A percentile compares a stretch with the other conserved stretches of the same genome.
phyloP scores from a whole-genome alignment of 2,329 filamentous ascomycete genomes.

The Acrocalymma vagum region DNA sequence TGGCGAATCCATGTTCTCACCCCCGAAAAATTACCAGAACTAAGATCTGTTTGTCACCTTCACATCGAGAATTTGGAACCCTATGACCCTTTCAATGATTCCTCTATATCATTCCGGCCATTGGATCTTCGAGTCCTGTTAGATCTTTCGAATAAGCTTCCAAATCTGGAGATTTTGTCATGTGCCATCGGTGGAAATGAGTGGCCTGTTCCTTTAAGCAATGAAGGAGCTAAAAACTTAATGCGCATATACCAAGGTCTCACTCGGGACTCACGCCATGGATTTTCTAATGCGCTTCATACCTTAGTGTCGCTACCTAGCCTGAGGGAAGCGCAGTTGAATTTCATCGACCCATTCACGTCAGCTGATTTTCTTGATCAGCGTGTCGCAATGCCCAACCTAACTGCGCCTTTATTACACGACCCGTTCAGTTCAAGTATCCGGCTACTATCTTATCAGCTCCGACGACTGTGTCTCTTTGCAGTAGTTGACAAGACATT shows the following conservation, averaged over 20 bases:
- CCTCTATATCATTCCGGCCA: no score
- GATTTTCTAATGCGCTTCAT: background rate
- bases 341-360: background rate
- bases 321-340: no score
- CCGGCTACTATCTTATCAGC: conserved; percentile 1
- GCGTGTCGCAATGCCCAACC: background rate
- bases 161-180: background rate
- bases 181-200: background rate
- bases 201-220: no score
- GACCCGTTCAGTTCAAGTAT: conserved; percentile 7
- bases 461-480: background rate
- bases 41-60: no score
- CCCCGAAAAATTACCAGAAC: no score
- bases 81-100: no score
- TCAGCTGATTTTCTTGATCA: background rate
- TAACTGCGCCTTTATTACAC: background rate
- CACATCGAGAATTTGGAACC: no score
- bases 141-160: background rate
- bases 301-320: background rate
- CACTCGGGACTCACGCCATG: conserved; percentile 3
- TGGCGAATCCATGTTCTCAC: no score
- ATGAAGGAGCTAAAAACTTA: no score
- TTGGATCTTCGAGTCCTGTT: background rate
- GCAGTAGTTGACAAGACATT: conserved; percentile 1
- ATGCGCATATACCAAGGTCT: background rate